Percentiles rank a stretch among this genome's conserved stretches.
phyloP scores from a whole-genome alignment of 306 rosid genomes.

The Corylus avellana region DNA sequence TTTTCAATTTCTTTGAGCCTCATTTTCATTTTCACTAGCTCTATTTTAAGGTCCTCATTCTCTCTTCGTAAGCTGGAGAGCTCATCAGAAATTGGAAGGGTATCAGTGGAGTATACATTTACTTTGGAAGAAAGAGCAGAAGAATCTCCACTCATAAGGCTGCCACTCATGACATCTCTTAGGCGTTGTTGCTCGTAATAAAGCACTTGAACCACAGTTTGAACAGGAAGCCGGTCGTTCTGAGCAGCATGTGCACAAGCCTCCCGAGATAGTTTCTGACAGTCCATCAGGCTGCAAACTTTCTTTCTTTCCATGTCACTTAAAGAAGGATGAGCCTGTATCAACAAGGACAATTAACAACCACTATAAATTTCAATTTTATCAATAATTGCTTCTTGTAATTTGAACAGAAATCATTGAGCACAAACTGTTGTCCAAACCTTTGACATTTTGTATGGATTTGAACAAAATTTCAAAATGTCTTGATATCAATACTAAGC shows the following conservation, averaged over 20 bases:
- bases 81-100: slow-evolving; percentile 54
- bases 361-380: slow-evolving; percentile 11
- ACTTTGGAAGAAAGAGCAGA: slow-evolving; percentile 48
- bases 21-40: slow-evolving; percentile 76
- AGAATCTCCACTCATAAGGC: slow-evolving; percentile 37
- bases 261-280: slow-evolving; percentile 84
- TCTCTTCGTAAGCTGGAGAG: slow-evolving; percentile 62
- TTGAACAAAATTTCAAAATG: neutral
- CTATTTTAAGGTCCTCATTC: slow-evolving; percentile 69
- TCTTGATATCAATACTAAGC: neutral
- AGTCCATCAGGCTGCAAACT: slow-evolving; percentile 92
- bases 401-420: neutral
- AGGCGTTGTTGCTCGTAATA: slow-evolving; percentile 89
- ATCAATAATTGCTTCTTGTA: slow-evolving; percentile 15
- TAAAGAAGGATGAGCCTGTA: slow-evolving; percentile 85
- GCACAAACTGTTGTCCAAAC: neutral
- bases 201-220: slow-evolving; percentile 94
- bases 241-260: slow-evolving; percentile 98
- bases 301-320: slow-evolving; percentile 95
- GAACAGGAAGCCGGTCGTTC: slow-evolving; percentile 91
- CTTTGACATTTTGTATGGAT: neutral
- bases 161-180: slow-evolving; percentile 70
- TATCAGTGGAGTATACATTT: slow-evolving; percentile 49
- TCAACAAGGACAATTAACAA: neutral
- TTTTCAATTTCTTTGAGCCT: slow-evolving; percentile 68